Evolutionary conservation across 2,329 filamentous ascomycete genomes (phyloP), one percentile per base, ranked within the genome.

Genomic region (Leptographium procerum): DNA sequence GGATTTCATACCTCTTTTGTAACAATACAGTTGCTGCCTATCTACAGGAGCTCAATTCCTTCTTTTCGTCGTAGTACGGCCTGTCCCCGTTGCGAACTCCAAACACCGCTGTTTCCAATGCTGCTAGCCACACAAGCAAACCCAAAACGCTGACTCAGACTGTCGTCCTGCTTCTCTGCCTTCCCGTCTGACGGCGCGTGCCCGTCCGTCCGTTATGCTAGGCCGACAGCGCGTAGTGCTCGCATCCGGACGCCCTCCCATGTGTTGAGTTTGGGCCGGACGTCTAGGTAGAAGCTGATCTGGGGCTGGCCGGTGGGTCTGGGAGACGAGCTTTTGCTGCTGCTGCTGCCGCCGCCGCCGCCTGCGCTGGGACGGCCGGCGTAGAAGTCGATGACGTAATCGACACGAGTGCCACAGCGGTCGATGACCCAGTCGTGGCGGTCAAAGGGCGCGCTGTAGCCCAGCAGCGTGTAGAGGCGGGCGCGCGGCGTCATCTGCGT

Each of bases 341-440:
- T 19, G 22, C 29, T 13, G 3, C 53, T n/a, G n/a, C n/a, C n/a
- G n/a, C 40, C 26, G 22, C 29, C 16, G 3, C 53, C 29, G n/a
- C 26, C 19, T 2, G 54, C 29, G 11, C 31, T 11, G 33, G 73
- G 72, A 7, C 80, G 76, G 0, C 94, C 94, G 6, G 90, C 85
- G 69, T 99, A 99, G 67, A 99, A 99, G 72, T 99, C 94, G 71
- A 99, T 99, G 45, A 99, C 87, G 70, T 99, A 99, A 66, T 97
- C 94, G 54, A 99, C 75, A 67, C 83, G 83, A 24, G 78, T 86
- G 33, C 88, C 92, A 69, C 94, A 97, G 56, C 94, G 80, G 72
- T 99, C 91, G 40, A 99, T 86, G 28, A 96, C 85, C 94, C 94
- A 99, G 71, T 99, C 94, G 71, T 99, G 94, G 31, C 94, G 80